Conservation (phyloP, 2,329 filamentous ascomycete species). For the Ustilaginoidea virens region DNA sequence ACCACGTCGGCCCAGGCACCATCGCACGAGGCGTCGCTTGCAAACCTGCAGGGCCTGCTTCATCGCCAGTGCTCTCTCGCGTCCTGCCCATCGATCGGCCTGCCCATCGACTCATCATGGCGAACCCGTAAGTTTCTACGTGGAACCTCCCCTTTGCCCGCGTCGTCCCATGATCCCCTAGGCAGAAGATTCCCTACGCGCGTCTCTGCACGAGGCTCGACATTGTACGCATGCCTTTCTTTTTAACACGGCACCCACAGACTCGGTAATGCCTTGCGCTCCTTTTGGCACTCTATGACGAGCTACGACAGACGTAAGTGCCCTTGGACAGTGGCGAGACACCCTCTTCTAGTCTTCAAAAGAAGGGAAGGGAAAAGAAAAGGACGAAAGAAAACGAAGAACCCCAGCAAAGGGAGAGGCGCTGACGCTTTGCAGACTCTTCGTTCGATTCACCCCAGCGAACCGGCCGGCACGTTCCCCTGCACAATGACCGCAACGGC, state of each 20-base stretch:
- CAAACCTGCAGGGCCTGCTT: background rate
- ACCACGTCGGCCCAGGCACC: too few relatives aligned
- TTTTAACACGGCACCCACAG: slow-evolving; percentile 20
- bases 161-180: background rate
- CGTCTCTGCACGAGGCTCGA: too few relatives aligned
- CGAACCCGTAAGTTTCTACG: slow-evolving; percentile 8
- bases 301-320: slow-evolving; percentile 53
- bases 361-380: background rate
- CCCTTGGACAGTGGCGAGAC: background rate
- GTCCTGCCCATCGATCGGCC: background rate
- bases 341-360: slow-evolving; percentile 1
- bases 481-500: slow-evolving; percentile 66
- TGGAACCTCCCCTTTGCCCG: background rate
- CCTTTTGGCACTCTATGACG: slow-evolving; percentile 89
- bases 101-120: slow-evolving; percentile 6
- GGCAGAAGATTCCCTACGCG: too few relatives aligned
- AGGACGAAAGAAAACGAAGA: too few relatives aligned
- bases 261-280: slow-evolving; percentile 60
- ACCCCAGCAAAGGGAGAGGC: too few relatives aligned
- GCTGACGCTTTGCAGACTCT: slow-evolving; percentile 47
- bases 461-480: slow-evolving; percentile 76
- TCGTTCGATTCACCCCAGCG: slow-evolving; percentile 86
- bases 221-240: too few relatives aligned
- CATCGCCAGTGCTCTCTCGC: background rate
- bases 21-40: too few relatives aligned